A percentile compares a stretch with the other conserved stretches of the same genome.
These are phyloP conservation scores for Ogataea philodendri DNA, from an alignment of 805 yeast species.

Conservation along the genomic window DNA sequence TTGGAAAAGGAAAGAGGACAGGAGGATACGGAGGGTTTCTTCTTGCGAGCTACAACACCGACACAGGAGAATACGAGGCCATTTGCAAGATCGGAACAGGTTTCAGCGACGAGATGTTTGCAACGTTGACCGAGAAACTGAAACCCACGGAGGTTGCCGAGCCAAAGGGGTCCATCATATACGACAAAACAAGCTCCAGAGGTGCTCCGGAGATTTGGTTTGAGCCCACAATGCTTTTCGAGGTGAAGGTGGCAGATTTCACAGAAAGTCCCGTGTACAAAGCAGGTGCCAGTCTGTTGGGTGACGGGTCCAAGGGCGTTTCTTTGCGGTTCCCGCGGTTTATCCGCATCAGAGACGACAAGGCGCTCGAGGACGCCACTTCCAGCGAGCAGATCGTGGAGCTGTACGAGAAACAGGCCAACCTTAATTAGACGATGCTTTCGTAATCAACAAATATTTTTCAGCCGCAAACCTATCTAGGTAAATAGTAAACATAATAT, in stretches of 20 bases:
- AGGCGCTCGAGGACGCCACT: conserved; percentile 82
- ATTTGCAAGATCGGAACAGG: conserved; percentile 98
- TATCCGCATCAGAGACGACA: conserved; percentile 79
- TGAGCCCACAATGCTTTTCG: conserved; percentile 81
- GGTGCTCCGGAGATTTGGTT: conserved; percentile 93
- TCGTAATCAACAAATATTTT: neutral
- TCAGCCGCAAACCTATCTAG: conserved; percentile 11
- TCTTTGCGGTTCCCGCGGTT: conserved; percentile 89
- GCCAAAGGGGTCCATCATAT: conserved; percentile 69
- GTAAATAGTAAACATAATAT: conserved; percentile 8
- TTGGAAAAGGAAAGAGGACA: conserved; percentile 92
- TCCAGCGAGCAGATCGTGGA: conserved; percentile 80
- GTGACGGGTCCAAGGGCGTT: conserved; percentile 60
- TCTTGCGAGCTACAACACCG: conserved; percentile 85
- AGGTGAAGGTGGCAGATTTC: conserved; percentile 87
- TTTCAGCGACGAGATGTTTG: conserved; percentile 81
- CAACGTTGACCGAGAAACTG: conserved; percentile 54
- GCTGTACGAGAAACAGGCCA: conserved; percentile 69
- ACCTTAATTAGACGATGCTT: neutral
- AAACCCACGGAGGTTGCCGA: conserved; percentile 61
- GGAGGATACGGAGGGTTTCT: conserved; percentile 94
- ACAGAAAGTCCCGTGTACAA: conserved; percentile 86
- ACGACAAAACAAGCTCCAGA: conserved; percentile 55
- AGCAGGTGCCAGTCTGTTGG: conserved; percentile 71
- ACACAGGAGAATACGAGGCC: conserved; percentile 89